phyloP scores from a whole-genome alignment of 2,329 filamentous ascomycete genomes.

The Penicillium sp. region DNA sequence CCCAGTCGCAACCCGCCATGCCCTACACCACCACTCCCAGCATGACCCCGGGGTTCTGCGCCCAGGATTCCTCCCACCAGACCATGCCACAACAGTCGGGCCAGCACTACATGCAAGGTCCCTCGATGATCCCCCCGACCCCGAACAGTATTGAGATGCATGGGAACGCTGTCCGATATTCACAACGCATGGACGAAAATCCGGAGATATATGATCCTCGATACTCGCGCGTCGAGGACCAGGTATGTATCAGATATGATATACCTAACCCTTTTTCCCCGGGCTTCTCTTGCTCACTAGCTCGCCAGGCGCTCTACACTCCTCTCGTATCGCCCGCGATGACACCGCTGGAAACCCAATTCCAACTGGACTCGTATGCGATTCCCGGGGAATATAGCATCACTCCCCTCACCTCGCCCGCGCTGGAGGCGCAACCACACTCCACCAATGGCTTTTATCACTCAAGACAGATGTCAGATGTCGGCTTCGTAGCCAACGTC shows the following conservation, averaged over 20 bases:
- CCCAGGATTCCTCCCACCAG: constrained; percentile 30
- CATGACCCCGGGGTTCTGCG: constrained; percentile 35
- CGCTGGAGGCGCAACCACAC: constrained; percentile 47
- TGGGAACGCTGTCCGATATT: constrained; percentile 42
- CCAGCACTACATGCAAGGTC: constrained; percentile 34
- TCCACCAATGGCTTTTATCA: constrained; percentile 35
- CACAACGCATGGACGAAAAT: constrained; percentile 40
- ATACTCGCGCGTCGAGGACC: constrained; percentile 45
- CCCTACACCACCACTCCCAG: constrained; percentile 31
- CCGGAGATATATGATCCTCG: constrained; percentile 45
- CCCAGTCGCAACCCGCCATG: constrained; percentile 25
- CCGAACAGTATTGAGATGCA: constrained; percentile 52
- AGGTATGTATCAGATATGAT: constrained; percentile 32
- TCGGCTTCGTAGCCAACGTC: constrained; percentile 41
- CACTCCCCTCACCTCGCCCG: constrained; percentile 51
- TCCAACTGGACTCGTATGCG: constrained; percentile 49
- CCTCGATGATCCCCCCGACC: constrained; percentile 46
- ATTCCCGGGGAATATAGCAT: constrained; percentile 49
- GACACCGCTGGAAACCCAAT: constrained; percentile 50
- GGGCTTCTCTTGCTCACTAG: background rate
- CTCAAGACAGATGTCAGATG: constrained; percentile 37
- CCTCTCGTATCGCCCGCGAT: constrained; percentile 52
- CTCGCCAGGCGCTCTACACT: constrained; percentile 48
- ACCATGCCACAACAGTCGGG: constrained; percentile 19
- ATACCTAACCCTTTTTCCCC: background rate